phyloP scores from a whole-genome alignment of 805 yeast species.

The Tetrapisispora namnaoensis region DNA sequence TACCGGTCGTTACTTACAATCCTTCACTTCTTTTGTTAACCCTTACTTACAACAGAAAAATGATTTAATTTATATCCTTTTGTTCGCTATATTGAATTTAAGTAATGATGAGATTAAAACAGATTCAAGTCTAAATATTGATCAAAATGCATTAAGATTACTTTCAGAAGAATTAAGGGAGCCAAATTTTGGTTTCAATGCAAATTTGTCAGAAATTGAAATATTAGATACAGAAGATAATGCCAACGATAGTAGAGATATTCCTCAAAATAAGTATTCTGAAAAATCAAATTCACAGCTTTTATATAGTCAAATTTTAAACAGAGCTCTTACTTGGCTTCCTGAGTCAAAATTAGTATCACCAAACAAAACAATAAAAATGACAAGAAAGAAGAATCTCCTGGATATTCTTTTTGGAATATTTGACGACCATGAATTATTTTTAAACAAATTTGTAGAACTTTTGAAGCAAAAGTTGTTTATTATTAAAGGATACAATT shows the following conservation, averaged over 20 bases:
- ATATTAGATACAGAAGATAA: background rate
- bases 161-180: conserved; percentile 36
- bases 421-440: conserved; percentile 18
- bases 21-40: conserved; percentile 68
- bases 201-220: background rate
- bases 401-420: conserved; percentile 19
- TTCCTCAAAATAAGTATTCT: background rate
- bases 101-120: conserved; percentile 11
- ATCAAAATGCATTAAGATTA: conserved; percentile 3
- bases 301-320: conserved; percentile 13
- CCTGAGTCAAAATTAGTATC: conserved; percentile 15
- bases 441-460: conserved; percentile 18
- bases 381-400: conserved; percentile 10
- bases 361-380: conserved; percentile 6
- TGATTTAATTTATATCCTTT: conserved; percentile 63
- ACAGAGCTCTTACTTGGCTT: conserved; percentile 19
- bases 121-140: conserved; percentile 2
- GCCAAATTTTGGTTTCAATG: conserved; percentile 15
- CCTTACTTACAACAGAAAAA: conserved; percentile 58
- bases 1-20: conserved; percentile 70
- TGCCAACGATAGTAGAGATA: background rate
- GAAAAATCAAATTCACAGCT: background rate
- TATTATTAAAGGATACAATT: conserved; percentile 12
- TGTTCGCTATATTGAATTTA: conserved; percentile 55
- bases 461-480: conserved; percentile 19